Evolutionary conservation across 805 yeast species (phyloP), one percentile per base, ranked within the genome.

Genomic region (Yarrowia sp.): DNA sequence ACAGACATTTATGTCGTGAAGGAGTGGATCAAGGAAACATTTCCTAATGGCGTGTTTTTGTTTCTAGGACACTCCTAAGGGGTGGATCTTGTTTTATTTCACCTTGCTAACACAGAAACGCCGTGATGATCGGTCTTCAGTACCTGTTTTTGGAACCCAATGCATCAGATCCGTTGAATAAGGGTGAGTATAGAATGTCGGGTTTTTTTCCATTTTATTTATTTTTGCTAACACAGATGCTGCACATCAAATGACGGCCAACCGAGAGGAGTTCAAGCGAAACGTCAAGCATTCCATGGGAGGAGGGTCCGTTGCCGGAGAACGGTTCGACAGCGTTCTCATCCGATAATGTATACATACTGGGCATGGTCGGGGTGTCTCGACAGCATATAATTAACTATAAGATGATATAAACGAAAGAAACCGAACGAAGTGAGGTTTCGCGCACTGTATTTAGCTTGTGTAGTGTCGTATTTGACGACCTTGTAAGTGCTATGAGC

Each of bases 101-200:
- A 22, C 5, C 28, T 5, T 42, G 5, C 65, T 58, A 58, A 58
- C 64, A 1, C 35, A 73, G 73, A 39, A 90, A 89, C 73, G 81
- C 92, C 5, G 86, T 93, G 8, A 80, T 92, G 65, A 86, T 92
- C 43, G 98, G 99, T 0, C 80, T 93, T 64, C 84, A 92, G 71
- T 92, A 88, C 73, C 80, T 93, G 67, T 92, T 93, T 70, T 77
- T 90, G 64, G 98, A 93, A 69, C 97, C 98, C 8, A 93, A 91
- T 73, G 88, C 96, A 1, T 86, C 86, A 67, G 98, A 93, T 74
- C 98, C 98, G 3, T 81, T 93, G 70, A 95, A 95, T 74, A 90
- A 92, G 72, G 89, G 60, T 51, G 60, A 51, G 60, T 51, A 51
- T 51, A n/a, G n/a, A n/a, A n/a, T n/a, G n/a, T n/a, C n/a, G n/a